A percentile compares a stretch with the other conserved stretches of the same genome.
Conservation (phyloP, 176 grass and related monocot species). For the Aegilops tauschii region DNA sequence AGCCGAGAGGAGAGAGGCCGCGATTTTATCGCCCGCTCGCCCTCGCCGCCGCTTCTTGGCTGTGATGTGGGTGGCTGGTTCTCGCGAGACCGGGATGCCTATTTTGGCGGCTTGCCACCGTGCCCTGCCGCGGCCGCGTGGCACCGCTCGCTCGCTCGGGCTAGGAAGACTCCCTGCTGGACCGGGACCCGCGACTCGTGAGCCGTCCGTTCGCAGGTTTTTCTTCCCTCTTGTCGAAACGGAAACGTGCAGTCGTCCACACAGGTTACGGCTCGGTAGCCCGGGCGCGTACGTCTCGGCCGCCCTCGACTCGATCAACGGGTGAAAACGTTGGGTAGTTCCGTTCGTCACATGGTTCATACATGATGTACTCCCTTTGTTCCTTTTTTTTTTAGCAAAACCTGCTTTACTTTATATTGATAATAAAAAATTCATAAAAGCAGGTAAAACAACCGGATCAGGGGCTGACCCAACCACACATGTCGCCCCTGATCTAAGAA, state of each 20-base stretch:
- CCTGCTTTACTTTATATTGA: too few species aligned
- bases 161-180: neutral
- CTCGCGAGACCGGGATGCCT: neutral
- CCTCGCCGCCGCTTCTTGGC: slow-evolving; percentile 12
- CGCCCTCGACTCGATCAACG: too few species aligned
- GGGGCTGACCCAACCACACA: too few species aligned
- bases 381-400: too few species aligned
- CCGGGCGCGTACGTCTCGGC: too few species aligned
- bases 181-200: neutral
- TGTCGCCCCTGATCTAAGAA: too few species aligned
- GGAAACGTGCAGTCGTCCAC: neutral
- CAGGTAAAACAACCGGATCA: too few species aligned
- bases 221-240: neutral
- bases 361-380: too few species aligned
- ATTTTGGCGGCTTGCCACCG: neutral
- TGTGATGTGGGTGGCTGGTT: slow-evolving; percentile 1
- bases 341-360: too few species aligned
- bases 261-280: too few species aligned
- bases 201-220: neutral
- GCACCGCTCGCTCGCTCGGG: neutral
- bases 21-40: slow-evolving; percentile 21
- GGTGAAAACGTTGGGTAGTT: too few species aligned
- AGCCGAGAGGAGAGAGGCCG: neutral
- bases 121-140: neutral
- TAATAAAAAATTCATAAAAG: too few species aligned